Percentiles rank a stretch among this genome's conserved stretches.
These are phyloP conservation scores for Daldinia vernicosa DNA, from an alignment of 495 filamentous ascomycete species.

Conservation along the genomic window DNA sequence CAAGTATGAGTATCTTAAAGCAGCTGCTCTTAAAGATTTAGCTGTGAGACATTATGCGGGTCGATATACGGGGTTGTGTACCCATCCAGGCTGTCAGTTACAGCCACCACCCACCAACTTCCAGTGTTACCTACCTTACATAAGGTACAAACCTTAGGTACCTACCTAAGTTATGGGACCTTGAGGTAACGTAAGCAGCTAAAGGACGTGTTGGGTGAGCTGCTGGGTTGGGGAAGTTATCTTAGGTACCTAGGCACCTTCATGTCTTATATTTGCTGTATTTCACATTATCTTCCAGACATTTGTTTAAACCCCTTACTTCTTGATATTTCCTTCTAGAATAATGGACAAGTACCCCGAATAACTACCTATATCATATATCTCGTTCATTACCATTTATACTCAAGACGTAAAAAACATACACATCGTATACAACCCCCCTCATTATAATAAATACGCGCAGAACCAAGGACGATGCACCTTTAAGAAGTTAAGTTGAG, in stretches of 20 bases:
- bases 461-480: background rate
- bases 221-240: background rate
- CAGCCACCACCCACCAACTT: too few relatives aligned
- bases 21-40: too few relatives aligned
- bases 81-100: too few relatives aligned
- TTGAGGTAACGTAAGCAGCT: background rate
- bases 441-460: background rate
- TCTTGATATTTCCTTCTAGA: background rate
- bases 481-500: background rate
- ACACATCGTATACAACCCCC: background rate
- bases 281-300: background rate
- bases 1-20: too few relatives aligned
- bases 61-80: too few relatives aligned
- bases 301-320: too few relatives aligned
- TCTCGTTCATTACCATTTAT: background rate
- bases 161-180: too few relatives aligned
- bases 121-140: too few relatives aligned
- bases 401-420: background rate
- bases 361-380: constrained; percentile 1
- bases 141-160: too few relatives aligned
- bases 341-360: background rate
- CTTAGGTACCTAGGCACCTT: too few relatives aligned
- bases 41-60: too few relatives aligned
- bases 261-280: background rate
- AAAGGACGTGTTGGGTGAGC: background rate